phyloP scores from a whole-genome alignment of 2,329 filamentous ascomycete genomes.

The Talaromyces rugulosus region DNA sequence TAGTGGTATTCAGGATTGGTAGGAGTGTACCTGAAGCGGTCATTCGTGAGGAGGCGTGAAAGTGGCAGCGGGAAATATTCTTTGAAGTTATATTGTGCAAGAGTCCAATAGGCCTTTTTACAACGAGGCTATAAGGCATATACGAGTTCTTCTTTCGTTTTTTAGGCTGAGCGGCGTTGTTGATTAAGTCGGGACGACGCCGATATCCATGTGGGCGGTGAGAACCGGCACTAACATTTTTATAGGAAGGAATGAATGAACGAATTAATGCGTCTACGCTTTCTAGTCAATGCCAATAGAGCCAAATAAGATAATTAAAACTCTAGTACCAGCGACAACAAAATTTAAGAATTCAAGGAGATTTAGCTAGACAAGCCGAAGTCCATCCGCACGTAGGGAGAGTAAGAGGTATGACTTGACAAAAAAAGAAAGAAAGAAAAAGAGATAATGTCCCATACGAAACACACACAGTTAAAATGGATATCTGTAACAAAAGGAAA shows the following conservation, averaged over 20 bases:
- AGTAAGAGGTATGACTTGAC: constrained; percentile 3
- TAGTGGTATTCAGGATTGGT: background rate
- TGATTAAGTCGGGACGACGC: background rate
- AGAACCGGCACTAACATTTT: background rate
- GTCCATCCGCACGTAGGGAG: background rate
- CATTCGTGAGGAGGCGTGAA: constrained; percentile 1
- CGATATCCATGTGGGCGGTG: background rate
- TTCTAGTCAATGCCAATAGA: background rate
- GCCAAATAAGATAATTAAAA: background rate
- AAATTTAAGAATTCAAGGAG: background rate
- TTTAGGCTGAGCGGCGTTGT: background rate
- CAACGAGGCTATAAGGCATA: background rate
- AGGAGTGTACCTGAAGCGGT: background rate
- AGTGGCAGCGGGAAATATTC: background rate
- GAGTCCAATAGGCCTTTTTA: background rate
- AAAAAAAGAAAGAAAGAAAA: background rate
- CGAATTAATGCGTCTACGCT: background rate
- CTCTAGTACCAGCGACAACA: background rate
- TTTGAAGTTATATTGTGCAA: background rate
- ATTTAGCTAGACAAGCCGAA: constrained; percentile 3
- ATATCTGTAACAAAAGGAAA: constrained; percentile 14
- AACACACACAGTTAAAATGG: constrained; percentile 14
- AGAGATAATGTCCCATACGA: background rate
- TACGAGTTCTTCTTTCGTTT: background rate
- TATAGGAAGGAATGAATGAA: background rate